Evolutionary conservation across 1,139 yeast species (phyloP).

Genomic region (Pichia sp.): DNA sequence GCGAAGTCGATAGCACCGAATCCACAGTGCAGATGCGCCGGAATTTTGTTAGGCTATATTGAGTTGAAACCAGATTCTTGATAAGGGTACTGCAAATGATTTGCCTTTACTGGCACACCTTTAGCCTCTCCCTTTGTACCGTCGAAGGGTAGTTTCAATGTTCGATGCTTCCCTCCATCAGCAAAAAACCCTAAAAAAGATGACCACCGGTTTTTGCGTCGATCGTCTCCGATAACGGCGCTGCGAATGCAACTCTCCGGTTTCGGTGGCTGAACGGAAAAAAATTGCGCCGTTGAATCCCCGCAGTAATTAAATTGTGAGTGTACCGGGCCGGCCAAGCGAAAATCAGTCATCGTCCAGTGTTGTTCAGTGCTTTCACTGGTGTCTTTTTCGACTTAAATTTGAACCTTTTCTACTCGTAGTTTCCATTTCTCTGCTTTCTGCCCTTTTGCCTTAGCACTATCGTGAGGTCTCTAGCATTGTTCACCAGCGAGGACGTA

Average conservation of each 20-base stretch:
- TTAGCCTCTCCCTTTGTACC: too few species aligned
- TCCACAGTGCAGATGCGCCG: too few species aligned
- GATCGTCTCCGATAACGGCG: not conserved
- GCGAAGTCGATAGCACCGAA: too few species aligned
- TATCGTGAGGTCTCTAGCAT: too few species aligned
- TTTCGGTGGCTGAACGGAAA: not conserved
- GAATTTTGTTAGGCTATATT: too few species aligned
- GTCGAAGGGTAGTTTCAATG: too few species aligned
- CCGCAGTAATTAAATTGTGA: not conserved
- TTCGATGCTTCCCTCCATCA: too few species aligned
- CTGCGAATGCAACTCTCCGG: not conserved
- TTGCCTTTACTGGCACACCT: too few species aligned
- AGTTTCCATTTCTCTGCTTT: not conserved
- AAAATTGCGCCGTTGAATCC: not conserved
- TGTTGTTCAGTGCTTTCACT: not conserved
- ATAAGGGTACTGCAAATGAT: too few species aligned
- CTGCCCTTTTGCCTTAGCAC: not conserved
- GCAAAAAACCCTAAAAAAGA: too few species aligned
- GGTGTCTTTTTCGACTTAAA: not conserved
- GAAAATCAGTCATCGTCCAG: not conserved
- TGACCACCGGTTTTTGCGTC: not conserved
- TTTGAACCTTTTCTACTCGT: not conserved
- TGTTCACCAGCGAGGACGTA: too few species aligned
- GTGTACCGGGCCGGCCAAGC: not conserved
- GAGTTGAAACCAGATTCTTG: too few species aligned